A percentile compares a stretch with the other conserved stretches of the same genome.
Conservation (phyloP, 2,329 filamentous ascomycete genomes). For the Pyricularia sp. region DNA sequence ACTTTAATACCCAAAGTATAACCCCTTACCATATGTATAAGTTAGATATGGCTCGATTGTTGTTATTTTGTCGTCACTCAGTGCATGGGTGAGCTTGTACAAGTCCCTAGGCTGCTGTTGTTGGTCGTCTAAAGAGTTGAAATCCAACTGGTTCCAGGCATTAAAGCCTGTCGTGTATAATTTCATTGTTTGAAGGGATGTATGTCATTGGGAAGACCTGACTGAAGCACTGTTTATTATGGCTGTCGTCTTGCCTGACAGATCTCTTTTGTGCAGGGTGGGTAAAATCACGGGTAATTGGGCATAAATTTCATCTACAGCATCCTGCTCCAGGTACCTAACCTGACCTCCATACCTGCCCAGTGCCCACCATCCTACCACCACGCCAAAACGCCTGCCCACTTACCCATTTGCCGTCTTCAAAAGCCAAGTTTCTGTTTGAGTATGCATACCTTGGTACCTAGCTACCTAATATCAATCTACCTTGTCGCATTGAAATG, state of each 20-base stretch:
- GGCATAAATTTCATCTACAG: background rate
- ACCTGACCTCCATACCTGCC: too few species aligned
- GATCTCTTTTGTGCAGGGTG: background rate
- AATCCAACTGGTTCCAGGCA: constrained; percentile 45
- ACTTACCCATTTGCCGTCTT: too few species aligned
- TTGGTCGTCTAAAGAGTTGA: constrained; percentile 15
- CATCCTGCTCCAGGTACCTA: background rate
- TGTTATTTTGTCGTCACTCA: constrained; percentile 25
- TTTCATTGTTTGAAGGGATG: constrained; percentile 25
- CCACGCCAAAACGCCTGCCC: too few species aligned
- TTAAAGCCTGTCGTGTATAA: constrained; percentile 49
- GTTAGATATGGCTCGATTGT: constrained; percentile 25
- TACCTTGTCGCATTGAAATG: too few species aligned
- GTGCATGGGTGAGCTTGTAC: constrained; percentile 29
- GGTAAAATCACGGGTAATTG: background rate
- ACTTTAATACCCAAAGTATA: too few species aligned
- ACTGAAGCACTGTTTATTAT: background rate
- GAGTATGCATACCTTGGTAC: too few species aligned
- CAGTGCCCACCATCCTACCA: too few species aligned
- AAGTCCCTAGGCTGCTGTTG: constrained; percentile 34
- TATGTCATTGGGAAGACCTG: background rate
- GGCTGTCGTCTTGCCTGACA: background rate
- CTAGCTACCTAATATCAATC: too few species aligned
- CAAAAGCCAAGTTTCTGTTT: too few species aligned
- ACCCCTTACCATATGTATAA: constrained; percentile 36